Evolutionary conservation across 2,329 filamentous ascomycete genomes (phyloP), one percentile per base, ranked within the genome.

Genomic region (Claviceps sp.): DNA sequence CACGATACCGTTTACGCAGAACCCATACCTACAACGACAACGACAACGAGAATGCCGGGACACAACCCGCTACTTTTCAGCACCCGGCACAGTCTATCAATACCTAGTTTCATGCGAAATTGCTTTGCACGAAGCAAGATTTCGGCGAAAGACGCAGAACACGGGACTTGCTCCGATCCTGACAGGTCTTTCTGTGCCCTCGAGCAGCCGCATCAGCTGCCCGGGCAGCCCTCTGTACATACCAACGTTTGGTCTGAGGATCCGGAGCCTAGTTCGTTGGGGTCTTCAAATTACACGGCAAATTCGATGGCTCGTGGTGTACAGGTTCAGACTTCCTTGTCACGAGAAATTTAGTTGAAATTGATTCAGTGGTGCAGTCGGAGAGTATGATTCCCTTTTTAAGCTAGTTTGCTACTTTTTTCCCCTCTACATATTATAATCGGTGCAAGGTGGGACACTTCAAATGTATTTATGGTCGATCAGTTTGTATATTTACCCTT

Each of bases 41-140:
- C 24, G 14, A 34, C 24, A 11, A 43, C 38, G 14, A 51, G 46
- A 5, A 20, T 51, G 11, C 48, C 50, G 7, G 53, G 52, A 30
- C 60, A 57, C 20, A 68, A 66, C 52, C 65, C 65, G 18, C 67
- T 68, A 40, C 59, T 61, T 43, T 66, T 68, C 58, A 63, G 63
- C 47, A 67, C 64, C n/a, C 59, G 56, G 18, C 54, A 65, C 55
- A 59, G 61, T 52, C 52, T 67, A 4, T 26, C 50, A 42, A 55
- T 54, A 16, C 53, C 60, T 4, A 57, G 62, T 3, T 57, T 62
- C 38, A 51, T 57, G 2, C 34, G 62, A 1, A 56, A 58, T 4
- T 59, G 52, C 18, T 58, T 62, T 51, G 46, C 2, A 13, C 16
- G 26, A 26, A 47, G 37, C 11, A 34, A 51, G 30, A 43, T 24